phyloP scores from a whole-genome alignment of 805 yeast species.

The Wickerhamiella azymoides region DNA sequence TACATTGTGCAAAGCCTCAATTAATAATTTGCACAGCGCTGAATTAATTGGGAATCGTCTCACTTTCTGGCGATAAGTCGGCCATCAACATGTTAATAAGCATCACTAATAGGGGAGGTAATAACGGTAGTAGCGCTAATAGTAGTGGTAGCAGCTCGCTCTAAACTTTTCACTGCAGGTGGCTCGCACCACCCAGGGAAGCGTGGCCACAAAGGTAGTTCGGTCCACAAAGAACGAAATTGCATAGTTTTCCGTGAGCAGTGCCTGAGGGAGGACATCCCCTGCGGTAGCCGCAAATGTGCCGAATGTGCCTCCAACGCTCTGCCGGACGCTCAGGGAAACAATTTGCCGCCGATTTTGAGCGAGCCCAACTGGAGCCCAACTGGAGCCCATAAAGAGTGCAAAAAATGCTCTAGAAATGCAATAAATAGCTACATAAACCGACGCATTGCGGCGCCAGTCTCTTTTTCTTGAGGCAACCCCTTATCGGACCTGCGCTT shows the following conservation, averaged over 20 bases:
- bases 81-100: too few species aligned
- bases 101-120: too few species aligned
- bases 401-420: too few species aligned
- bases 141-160: background rate
- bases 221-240: constrained; percentile 71
- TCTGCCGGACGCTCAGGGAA: constrained; percentile 44
- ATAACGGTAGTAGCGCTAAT: too few species aligned
- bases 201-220: constrained; percentile 51
- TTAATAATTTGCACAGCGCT: too few species aligned
- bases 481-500: constrained; percentile 13
- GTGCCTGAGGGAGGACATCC: constrained; percentile 81
- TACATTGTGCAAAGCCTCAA: too few species aligned
- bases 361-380: too few species aligned
- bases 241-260: constrained; percentile 88
- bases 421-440: constrained; percentile 13
- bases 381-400: too few species aligned
- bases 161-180: constrained; percentile 4
- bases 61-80: too few species aligned
- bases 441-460: constrained; percentile 19
- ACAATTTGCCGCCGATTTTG: constrained; percentile 50
- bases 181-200: constrained; percentile 11
- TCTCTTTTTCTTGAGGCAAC: constrained; percentile 13
- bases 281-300: constrained; percentile 72
- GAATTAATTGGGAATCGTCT: too few species aligned
- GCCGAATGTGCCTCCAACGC: constrained; percentile 40